Conservation (phyloP, 2,329 filamentous ascomycete species). For the Fusarium paranaense region DNA sequence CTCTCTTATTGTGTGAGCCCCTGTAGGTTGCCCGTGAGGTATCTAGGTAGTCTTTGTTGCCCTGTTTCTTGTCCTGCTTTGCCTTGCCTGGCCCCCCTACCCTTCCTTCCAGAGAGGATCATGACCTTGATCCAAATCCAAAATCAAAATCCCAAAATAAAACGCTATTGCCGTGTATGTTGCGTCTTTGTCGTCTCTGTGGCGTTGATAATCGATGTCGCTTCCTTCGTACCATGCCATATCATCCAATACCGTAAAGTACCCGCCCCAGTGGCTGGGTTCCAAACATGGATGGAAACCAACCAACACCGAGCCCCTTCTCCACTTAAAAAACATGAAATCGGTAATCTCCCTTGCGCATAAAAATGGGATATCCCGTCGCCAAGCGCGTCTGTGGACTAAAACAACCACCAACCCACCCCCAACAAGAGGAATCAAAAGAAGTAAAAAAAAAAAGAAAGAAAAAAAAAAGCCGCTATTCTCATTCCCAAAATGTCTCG, state of each 20-base stretch:
- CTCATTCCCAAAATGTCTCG: constrained; percentile 28
- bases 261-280: constrained; percentile 18
- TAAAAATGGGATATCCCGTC: constrained; percentile 32
- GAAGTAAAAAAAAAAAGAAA: constrained; percentile 5
- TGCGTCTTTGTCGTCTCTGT: constrained; percentile 23
- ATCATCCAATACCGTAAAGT: background rate
- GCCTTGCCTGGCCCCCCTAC: background rate
- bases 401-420: constrained; percentile 20
- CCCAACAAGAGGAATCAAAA: background rate
- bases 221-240: background rate
- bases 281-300: background rate
- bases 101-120: background rate
- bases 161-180: constrained; percentile 38
- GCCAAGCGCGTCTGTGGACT: constrained; percentile 31
- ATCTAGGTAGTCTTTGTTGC: constrained; percentile 23
- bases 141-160: background rate
- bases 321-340: constrained; percentile 19
- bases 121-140: background rate
- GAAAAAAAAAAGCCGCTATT: constrained; percentile 32
- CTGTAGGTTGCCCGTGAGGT: constrained; percentile 16
- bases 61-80: constrained; percentile 7
- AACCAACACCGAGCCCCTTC: constrained; percentile 2
- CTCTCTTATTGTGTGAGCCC: constrained; percentile 8
- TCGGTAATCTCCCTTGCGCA: constrained; percentile 12
- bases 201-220: constrained; percentile 16